Evolutionary conservation across 805 yeast species (phyloP).

Genomic region (Lachancea sp.): DNA sequence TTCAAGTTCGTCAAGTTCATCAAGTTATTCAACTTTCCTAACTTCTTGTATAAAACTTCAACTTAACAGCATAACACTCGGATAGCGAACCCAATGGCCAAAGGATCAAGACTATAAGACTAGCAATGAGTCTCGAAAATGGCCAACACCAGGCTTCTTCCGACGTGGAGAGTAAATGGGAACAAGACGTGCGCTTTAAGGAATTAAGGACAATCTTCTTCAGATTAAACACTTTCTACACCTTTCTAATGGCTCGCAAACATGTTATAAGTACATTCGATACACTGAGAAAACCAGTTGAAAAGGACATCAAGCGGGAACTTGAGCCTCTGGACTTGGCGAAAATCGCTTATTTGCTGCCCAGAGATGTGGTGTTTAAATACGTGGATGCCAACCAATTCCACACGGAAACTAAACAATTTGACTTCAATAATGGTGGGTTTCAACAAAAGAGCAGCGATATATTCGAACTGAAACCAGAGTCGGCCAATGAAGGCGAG

Average conservation of each 20-base stretch:
- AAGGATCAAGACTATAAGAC: not conserved
- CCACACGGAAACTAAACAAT: conserved; percentile 33
- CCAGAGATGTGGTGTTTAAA: conserved; percentile 61
- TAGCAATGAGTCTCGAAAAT: not conserved
- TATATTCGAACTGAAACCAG: conserved; percentile 41
- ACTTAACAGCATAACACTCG: too few species aligned
- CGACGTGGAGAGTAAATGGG: not conserved
- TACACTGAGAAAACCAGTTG: conserved; percentile 46
- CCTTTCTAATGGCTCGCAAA: conserved; percentile 55
- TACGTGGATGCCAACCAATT: conserved; percentile 76
- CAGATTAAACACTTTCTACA: conserved; percentile 51
- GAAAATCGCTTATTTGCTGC: conserved; percentile 52
- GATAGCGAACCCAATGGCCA: too few species aligned
- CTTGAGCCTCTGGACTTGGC: conserved; percentile 54
- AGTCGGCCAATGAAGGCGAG: conserved; percentile 25
- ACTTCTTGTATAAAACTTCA: too few species aligned
- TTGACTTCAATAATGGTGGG: conserved; percentile 39
- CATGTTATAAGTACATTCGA: conserved; percentile 55
- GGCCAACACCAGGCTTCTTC: not conserved
- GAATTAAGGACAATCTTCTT: conserved; percentile 45
- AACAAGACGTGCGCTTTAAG: conserved; percentile 19
- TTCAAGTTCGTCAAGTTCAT: too few species aligned
- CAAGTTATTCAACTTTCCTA: too few species aligned
- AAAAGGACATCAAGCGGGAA: conserved; percentile 40
- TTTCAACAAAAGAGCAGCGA: conserved; percentile 52